Percentiles rank a stretch among this genome's conserved stretches.
Evolutionary conservation across 345 rosid genomes (phyloP).

Genomic region (Dimocarpus longan): DNA sequence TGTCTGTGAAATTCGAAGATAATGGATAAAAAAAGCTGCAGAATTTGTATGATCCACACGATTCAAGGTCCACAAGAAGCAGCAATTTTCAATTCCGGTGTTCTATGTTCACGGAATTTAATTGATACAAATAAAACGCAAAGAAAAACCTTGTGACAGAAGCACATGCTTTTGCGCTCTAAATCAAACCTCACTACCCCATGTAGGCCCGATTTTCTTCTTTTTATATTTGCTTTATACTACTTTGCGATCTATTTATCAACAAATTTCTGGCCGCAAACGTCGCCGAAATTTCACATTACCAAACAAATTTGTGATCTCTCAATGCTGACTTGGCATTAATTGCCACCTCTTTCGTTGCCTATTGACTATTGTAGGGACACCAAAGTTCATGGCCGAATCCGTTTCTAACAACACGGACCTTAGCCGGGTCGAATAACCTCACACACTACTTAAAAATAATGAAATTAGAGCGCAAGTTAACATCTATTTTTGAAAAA

Average conservation of each 20-base stretch:
- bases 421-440: too few relatives aligned
- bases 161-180: conserved; percentile 52
- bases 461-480: too few relatives aligned
- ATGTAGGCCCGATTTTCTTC: conserved; percentile 32
- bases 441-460: too few relatives aligned
- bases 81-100: background rate
- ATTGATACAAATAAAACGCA: conserved; percentile 14
- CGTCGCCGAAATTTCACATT: conserved; percentile 35
- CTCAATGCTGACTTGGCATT: conserved; percentile 28
- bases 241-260: background rate
- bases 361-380: conserved; percentile 27
- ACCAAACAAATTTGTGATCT: background rate
- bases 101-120: background rate
- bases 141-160: conserved; percentile 22
- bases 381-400: background rate
- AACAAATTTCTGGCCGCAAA: conserved; percentile 32
- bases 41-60: background rate
- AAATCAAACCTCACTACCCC: conserved; percentile 35
- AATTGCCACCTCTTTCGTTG: background rate
- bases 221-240: background rate
- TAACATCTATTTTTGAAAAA: too few relatives aligned
- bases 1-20: background rate
- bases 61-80: background rate
- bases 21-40: background rate
- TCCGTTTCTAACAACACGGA: background rate